Conservation (phyloP, 2,329 filamentous ascomycete genomes). For the Sclerotinia spermophila region DNA sequence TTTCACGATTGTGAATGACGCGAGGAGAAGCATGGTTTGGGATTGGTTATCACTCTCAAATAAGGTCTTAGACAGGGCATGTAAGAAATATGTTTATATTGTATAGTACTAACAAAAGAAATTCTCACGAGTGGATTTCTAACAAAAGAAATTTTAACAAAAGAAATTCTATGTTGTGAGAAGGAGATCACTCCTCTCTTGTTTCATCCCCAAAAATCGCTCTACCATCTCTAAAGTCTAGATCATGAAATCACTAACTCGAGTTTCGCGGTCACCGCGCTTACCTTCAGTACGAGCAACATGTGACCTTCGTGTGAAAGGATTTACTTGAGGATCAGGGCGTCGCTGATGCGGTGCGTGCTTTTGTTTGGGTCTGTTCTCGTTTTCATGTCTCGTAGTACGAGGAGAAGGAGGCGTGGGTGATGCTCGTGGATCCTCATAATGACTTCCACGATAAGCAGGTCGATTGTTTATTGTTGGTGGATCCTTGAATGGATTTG, state of each 20-base stretch:
- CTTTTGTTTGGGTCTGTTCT: background rate
- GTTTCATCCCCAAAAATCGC: background rate
- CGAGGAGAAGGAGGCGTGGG: conserved; percentile 8
- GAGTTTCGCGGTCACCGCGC: background rate
- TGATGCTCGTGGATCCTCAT: background rate
- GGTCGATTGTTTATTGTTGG: background rate
- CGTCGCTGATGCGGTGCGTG: background rate
- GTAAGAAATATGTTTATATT: conserved; percentile 4
- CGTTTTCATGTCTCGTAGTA: background rate
- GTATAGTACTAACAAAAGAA: conserved; percentile 2
- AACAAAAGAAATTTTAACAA: background rate
- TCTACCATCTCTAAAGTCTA: background rate
- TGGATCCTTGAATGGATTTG: conserved; percentile 1
- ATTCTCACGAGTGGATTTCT: background rate
- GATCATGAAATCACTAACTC: conserved; percentile 5
- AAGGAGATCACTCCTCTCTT: conserved; percentile 9
- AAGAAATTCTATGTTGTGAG: background rate
- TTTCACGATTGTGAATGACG: background rate
- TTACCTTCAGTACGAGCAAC: background rate
- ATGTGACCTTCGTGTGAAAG: conserved; percentile 1
- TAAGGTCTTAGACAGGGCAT: background rate
- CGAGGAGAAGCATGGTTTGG: background rate
- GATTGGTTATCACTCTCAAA: background rate
- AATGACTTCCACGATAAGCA: background rate
- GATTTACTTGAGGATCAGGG: background rate